Base-by-base conservation (phyloP, 1,139 yeast genomes). In the Blastobotrys apis region DNA sequence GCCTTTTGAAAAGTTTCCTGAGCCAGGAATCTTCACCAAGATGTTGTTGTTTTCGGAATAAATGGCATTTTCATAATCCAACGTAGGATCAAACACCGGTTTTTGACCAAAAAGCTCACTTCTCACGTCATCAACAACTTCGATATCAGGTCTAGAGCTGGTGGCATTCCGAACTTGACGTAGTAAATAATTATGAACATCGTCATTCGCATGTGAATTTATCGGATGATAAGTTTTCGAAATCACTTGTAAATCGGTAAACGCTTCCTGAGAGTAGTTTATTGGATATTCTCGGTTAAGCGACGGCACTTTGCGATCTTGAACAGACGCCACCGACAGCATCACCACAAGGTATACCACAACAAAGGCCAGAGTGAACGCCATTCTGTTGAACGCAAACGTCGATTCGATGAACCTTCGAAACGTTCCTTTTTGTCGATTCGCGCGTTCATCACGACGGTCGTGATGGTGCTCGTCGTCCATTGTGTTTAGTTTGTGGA, bases 31-130 rank as follows among this genome's bases (percentile, higher is more conserved):
- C 57, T 82, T 78, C 2, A 81, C 95, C 44, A 85, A 56, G 25
- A 88, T 67, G 58, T 88, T 88, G 52, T 85, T 80, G 47, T 92
- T 80, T 61, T 88, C 96, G 59, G 77, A 86, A 65, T 84, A 86
- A 13, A 78, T 68, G 10, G 81, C 71, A 39, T 77, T 66, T 23
- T 74, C 69, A 12, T 63, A 66, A 10, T 58, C 57, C 5, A 71
- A 62, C 1, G 62, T 51, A 5, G 67, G 56, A 48, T 73, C 67
- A 55, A 74, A 76, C 10, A 70, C 74, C 47, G 74, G 76, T 2
- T 32, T 29, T 34, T 42, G 45, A 8, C 37, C 35, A 50, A 74
- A 74, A 50, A 83, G 62, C 33, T 73, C 67, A 13, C 71, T 67
- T 29, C 71, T 64, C 20, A 72, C 68, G 47, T 72, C 68, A 45